Percentiles rank a stretch among this genome's conserved stretches.
Conservation (phyloP, 2,329 filamentous ascomycete species). For the Dactylellina sp. region DNA sequence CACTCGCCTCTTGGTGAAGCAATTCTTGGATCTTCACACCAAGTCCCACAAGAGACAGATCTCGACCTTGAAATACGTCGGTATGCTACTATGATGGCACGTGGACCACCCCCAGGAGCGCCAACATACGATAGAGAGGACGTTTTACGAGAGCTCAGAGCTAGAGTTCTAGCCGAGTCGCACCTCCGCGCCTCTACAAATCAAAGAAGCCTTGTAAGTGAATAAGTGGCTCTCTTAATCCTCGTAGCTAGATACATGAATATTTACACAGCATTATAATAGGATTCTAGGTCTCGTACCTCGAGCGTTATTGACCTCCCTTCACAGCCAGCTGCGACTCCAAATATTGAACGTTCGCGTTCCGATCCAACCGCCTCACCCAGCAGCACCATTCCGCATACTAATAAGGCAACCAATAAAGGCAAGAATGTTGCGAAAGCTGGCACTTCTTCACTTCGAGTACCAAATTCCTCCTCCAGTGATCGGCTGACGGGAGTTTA, state of each 20-base stretch:
- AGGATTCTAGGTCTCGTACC: neutral
- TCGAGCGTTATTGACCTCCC: slow-evolving; percentile 1
- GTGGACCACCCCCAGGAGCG: neutral
- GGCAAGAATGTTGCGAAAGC: neutral
- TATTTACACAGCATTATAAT: neutral
- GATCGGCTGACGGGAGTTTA: neutral
- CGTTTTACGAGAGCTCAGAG: neutral
- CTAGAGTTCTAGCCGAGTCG: too few species aligned
- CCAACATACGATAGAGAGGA: neutral
- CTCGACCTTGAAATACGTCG: neutral
- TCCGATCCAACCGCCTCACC: neutral
- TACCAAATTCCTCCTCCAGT: neutral
- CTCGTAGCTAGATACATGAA: too few species aligned
- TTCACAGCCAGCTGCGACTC: neutral
- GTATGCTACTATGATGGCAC: neutral
- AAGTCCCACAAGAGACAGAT: too few species aligned
- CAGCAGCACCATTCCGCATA: neutral
- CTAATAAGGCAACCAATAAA: neutral
- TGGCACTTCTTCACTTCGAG: neutral
- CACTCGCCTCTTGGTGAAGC: too few species aligned
- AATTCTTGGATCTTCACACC: too few species aligned
- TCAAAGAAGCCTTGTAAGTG: too few species aligned
- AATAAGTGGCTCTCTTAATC: too few species aligned
- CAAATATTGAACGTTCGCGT: neutral
- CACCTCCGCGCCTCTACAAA: too few species aligned